Percentiles rank a stretch among this genome's conserved stretches.
phyloP scores from a whole-genome alignment of 768 basidiomycete species.

The Boletus vinaceobasis region DNA sequence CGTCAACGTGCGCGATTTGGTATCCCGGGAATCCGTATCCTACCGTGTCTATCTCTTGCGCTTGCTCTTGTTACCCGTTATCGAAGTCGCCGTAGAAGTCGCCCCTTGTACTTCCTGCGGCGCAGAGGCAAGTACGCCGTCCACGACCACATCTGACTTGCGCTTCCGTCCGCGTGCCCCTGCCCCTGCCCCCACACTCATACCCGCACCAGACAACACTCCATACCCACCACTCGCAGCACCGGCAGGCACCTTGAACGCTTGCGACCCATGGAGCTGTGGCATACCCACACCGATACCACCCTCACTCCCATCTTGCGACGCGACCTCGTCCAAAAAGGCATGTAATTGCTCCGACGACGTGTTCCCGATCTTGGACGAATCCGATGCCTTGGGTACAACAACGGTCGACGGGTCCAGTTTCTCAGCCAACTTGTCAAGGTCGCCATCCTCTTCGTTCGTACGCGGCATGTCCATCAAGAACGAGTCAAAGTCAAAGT shows the following conservation, averaged over 20 bases:
- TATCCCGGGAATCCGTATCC: background rate
- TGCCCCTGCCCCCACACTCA: background rate
- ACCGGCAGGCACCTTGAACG: constrained; percentile 7
- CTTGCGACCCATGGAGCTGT: background rate
- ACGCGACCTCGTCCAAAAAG: constrained; percentile 42
- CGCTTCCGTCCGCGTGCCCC: constrained; percentile 33
- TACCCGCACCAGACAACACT: background rate
- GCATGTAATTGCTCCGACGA: constrained; percentile 39
- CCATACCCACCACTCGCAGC: background rate
- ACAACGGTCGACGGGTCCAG: constrained; percentile 32
- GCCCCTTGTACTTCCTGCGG: background rate
- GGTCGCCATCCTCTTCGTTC: constrained; percentile 25
- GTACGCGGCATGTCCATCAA: constrained; percentile 37
- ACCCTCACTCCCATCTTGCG: constrained; percentile 27
- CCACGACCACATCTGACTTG: constrained; percentile 35
- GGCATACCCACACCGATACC: background rate
- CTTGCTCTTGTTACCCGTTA: constrained; percentile 21
- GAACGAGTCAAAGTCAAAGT: constrained; percentile 41
- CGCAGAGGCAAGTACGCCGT: constrained; percentile 3
- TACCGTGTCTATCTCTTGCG: constrained; percentile 26
- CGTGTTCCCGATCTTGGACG: constrained; percentile 28
- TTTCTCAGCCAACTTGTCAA: constrained; percentile 35
- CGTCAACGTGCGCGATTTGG: background rate
- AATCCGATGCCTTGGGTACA: constrained; percentile 24
- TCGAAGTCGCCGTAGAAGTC: constrained; percentile 1